Evolutionary conservation across 139 green algal species (phyloP).

Genomic region (Axilococcus clingmanii): DNA sequence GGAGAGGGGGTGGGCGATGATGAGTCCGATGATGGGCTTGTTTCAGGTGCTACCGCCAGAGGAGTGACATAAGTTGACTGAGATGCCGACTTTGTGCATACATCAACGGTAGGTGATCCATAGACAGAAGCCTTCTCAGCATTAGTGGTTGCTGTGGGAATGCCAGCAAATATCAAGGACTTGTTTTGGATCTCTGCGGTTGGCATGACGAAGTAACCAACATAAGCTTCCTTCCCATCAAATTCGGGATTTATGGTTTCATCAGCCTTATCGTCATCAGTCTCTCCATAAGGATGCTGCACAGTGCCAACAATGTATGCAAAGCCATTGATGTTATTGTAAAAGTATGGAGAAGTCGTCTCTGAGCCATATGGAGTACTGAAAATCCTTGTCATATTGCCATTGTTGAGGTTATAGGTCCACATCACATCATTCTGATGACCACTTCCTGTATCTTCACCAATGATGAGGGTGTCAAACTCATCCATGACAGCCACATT

Average conservation of each 20-base stretch:
- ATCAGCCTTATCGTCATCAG: constrained; percentile 11
- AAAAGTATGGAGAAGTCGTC: constrained; percentile 33
- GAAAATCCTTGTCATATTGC: constrained; percentile 31
- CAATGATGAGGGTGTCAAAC: constrained; percentile 22
- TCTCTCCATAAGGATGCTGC: constrained; percentile 52
- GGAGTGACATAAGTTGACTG: too few relatives aligned
- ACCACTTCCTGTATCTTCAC: constrained; percentile 20
- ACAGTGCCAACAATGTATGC: constrained; percentile 31
- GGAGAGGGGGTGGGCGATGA: too few relatives aligned
- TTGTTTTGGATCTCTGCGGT: neutral
- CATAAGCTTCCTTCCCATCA: constrained; percentile 5
- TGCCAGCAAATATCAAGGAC: neutral
- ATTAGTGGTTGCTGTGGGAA: neutral
- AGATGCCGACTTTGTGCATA: too few relatives aligned
- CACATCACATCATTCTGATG: constrained; percentile 47
- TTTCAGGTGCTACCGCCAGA: too few relatives aligned
- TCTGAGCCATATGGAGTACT: constrained; percentile 43
- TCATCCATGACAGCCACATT: constrained; percentile 27
- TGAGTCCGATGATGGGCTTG: too few relatives aligned
- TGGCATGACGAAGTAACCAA: constrained; percentile 8
- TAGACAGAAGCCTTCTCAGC: neutral
- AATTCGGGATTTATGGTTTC: constrained; percentile 1
- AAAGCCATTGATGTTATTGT: constrained; percentile 31
- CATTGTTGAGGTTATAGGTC: constrained; percentile 25
- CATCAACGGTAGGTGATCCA: neutral